Evolutionary conservation across 768 basidiomycete genomes (phyloP), one percentile per base, ranked within the genome.

Genomic region (Boletus subcaerulescens): DNA sequence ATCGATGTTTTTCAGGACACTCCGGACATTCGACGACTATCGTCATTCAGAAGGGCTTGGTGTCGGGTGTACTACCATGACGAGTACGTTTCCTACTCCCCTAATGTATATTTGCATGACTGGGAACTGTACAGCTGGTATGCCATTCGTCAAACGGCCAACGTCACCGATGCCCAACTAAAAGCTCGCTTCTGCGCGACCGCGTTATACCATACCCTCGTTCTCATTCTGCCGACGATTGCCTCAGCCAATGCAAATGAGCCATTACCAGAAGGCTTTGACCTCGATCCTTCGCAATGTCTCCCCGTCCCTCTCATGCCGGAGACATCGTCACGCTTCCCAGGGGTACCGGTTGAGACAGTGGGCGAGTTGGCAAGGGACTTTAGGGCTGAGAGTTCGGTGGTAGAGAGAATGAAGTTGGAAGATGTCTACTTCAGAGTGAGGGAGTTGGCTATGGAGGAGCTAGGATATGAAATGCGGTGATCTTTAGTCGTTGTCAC

Each of bases 11-110:
- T 45, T 33, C n/a, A 92, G 87, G 78, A 80, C 49, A 64, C 91
- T 4, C 93, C 93, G 0, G 83, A 85, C 54, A 81, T 81, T 32
- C 79, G 94, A 45, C 80, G 79, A 66, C 64, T 79, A 40, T 83
- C 88, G 24, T 86, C 91, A 5, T 81, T 90, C 64, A 78, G 85
- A 44, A 84, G 83, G 32, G 79, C 91, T 15, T 98, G 95, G 95
- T 81, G 95, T 35, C 78, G 95, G 31, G 81, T 96, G 44, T 96
- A 90, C 66, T 78, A 89, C 48, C 87, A 91, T 48, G 93, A 98
- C 67, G 83, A 97, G 94, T 96, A 70, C 56, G 87, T 77, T 46
- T 56, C 49, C 44, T 31, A 14, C 22, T 42, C n/a, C 15, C 42
- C 47, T 24, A 0, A 14, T 17, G 9, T 43, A 18, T 6, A 22